Evolutionary conservation across 176 grass and related monocot species (phyloP).

Genomic region (Lolium multiflorum): DNA sequence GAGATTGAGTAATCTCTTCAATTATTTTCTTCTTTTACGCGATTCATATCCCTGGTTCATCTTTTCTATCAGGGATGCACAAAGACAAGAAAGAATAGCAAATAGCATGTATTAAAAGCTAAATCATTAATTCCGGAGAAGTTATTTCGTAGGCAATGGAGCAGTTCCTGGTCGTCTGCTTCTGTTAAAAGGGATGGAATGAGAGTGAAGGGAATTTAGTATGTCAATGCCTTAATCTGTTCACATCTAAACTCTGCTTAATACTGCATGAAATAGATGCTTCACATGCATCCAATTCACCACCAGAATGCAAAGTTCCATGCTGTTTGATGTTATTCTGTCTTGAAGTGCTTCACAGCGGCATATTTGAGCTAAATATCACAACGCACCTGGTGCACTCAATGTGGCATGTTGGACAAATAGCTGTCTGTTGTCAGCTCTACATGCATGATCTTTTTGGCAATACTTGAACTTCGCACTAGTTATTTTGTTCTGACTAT

Average conservation of each 20-base stretch:
- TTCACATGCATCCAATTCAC: neutral
- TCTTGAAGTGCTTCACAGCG: neutral
- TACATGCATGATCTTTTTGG: constrained; percentile 8
- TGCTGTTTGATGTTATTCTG: constrained; percentile 6
- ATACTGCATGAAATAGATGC: neutral
- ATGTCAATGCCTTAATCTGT: neutral
- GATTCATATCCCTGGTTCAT: neutral
- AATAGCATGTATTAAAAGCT: neutral
- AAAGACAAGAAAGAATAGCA: neutral
- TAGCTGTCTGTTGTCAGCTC: neutral
- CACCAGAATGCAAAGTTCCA: neutral
- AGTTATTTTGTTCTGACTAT: neutral
- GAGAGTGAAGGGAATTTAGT: neutral
- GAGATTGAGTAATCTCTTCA: neutral
- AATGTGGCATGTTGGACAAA: neutral
- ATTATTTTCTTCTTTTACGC: neutral
- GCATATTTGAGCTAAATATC: constrained; percentile 10
- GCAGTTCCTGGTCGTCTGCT: neutral
- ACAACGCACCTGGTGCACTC: neutral
- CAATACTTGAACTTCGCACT: neutral
- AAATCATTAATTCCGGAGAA: neutral
- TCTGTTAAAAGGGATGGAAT: neutral
- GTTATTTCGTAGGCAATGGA: neutral
- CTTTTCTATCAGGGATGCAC: neutral
- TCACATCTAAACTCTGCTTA: neutral